A percentile compares a stretch with the other conserved stretches of the same genome.
Evolutionary conservation across 495 filamentous ascomycete species (phyloP).

Genomic region (Coniosporium apollinis): DNA sequence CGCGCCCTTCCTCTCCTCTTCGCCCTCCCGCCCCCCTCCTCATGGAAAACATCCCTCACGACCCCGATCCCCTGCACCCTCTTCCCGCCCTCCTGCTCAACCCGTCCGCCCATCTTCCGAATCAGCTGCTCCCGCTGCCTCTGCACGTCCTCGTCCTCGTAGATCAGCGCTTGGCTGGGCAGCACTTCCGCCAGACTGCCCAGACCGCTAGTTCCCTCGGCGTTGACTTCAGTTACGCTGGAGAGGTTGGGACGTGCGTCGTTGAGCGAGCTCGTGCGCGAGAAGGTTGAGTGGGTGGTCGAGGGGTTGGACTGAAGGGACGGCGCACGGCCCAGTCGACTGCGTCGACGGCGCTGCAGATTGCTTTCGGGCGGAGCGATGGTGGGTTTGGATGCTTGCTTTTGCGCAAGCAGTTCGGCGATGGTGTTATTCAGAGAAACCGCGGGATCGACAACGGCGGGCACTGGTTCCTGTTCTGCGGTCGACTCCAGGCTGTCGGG

Average conservation of each 20-base stretch:
- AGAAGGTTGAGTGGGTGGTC: not conserved
- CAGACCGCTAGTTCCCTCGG: not conserved
- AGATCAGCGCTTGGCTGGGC: conserved; percentile 17
- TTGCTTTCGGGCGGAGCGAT: not conserved
- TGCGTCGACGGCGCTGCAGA: not conserved
- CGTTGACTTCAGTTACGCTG: not conserved
- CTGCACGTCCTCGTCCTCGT: conserved; percentile 19
- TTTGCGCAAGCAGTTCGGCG: conserved; percentile 2
- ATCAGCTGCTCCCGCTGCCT: conserved; percentile 17
- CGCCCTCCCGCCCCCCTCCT: not conserved
- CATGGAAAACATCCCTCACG: conserved; percentile 1
- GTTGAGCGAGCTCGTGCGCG: not conserved
- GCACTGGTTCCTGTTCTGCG: not conserved
- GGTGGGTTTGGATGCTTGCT: conserved; percentile 1
- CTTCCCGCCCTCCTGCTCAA: not conserved
- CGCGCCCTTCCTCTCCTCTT: not conserved
- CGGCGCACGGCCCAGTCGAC: not conserved
- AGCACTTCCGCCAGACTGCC: conserved; percentile 4
- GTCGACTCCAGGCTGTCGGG: conserved; percentile 2
- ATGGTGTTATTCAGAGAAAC: too few species aligned
- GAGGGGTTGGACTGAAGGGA: conserved; percentile 1
- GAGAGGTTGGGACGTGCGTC: not conserved
- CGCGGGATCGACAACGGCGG: too few species aligned
- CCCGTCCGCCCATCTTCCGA: conserved; percentile 12
- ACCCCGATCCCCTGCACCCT: not conserved